These are phyloP conservation scores for Zygosaccharomyces sapae DNA, from an alignment of 1,139 yeast species.

Conservation along the genomic window DNA sequence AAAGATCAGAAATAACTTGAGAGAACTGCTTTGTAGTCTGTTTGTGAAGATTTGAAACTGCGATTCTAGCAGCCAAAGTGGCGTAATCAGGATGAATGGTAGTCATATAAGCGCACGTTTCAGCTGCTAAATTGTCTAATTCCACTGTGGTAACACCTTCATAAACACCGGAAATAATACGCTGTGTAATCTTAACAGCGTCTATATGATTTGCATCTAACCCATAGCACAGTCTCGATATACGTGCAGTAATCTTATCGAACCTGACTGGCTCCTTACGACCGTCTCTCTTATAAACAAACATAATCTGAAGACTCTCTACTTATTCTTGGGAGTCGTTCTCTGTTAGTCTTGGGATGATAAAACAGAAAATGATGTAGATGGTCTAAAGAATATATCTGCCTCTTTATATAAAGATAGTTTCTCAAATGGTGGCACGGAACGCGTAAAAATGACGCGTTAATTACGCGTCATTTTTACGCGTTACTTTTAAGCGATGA, in stretches of 20 bases:
- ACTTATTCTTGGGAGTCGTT: background rate
- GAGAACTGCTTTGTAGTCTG: conserved; percentile 90
- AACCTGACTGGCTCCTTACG: conserved; percentile 82
- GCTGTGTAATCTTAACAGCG: conserved; percentile 83
- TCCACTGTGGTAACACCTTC: conserved; percentile 96
- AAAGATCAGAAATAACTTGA: conserved; percentile 66
- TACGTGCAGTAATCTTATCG: conserved; percentile 67
- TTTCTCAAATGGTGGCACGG: conserved; percentile 5
- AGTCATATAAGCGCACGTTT: conserved; percentile 97
- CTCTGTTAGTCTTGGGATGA: background rate
- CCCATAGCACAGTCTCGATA: conserved; percentile 71
- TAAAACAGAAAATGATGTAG: background rate
- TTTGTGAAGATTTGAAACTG: conserved; percentile 91
- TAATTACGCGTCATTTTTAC: background rate
- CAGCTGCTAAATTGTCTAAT: conserved; percentile 94
- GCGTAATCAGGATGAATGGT: conserved; percentile 97
- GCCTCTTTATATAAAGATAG: conserved; percentile 5
- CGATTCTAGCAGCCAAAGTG: conserved; percentile 91
- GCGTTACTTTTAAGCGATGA: conserved; percentile 4
- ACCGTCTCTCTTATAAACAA: conserved; percentile 65
- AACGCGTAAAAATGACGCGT: conserved; percentile 11
- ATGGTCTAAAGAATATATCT: background rate
- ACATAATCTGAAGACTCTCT: conserved; percentile 33
- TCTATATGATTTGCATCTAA: conserved; percentile 80
- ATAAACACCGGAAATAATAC: conserved; percentile 84